Base-by-base conservation (phyloP, 768 basidiomycete genomes). In the Psilocybe sp. region DNA sequence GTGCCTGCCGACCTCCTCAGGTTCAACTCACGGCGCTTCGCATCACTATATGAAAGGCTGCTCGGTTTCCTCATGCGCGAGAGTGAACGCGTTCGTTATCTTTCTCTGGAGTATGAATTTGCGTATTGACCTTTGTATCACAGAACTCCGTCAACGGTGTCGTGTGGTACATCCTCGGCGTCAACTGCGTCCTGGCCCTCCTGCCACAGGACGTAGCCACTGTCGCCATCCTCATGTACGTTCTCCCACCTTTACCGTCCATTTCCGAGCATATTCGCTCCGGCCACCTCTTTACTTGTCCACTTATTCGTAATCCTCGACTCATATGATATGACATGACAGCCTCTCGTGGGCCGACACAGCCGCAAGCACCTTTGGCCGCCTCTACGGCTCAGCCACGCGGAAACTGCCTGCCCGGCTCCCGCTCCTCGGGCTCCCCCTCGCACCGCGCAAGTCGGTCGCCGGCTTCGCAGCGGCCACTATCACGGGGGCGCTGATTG, bases 271-370 rank as follows among this genome's bases (percentile, higher is more conserved):
- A 13, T 51, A 45, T 15, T 47, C 20, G 18, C 32, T n/a, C n/a
- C n/a, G n/a, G 39, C 16, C 31, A 18, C 20, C 44, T 20, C 32
- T 23, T 49, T 5, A 23, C 35, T 14, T n/a, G 50, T 2, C 53
- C 20, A 35, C 28, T 2, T 31, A 23, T 55, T 12, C 10, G 28
- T 32, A 1, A 18, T 35, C 28, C 47, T n/a, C 33, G 28, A 16
- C 13, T 41, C 43, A 16, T 14, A 35, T 37, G 16, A 49, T 32
- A 31, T 36, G 4, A 16, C 44, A 39, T 48, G 53, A 18, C 53
- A 96, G 93, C 53, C 82, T 97, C 42, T 93, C 92, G 31, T 97
- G 94, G 94, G 93, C 92, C 0, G 94, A 97, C 66, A 96, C 94
- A 1, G 84, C 92, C 14, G 94, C 94, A 5, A 96, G 94, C 9